phyloP scores from a whole-genome alignment of 805 yeast species.

The Candida coquimbonensis region DNA sequence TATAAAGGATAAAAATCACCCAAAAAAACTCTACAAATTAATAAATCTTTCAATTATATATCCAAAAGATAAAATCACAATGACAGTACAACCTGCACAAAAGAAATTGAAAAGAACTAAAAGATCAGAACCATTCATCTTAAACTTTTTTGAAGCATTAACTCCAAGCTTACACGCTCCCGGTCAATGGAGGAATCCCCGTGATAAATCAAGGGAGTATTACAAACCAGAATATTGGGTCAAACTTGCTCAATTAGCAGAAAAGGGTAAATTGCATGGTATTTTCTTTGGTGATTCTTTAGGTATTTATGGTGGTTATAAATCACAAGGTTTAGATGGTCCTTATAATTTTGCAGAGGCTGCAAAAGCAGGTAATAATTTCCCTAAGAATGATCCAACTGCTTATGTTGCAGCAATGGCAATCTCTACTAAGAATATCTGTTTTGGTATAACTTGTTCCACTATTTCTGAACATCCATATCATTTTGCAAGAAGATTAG shows the following conservation, averaged over 20 bases:
- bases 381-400: slow-evolving; percentile 22
- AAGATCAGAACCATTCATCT: slow-evolving; percentile 7
- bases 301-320: slow-evolving; percentile 32
- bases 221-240: slow-evolving; percentile 28
- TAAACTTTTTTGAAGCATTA: slow-evolving; percentile 10
- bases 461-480: slow-evolving; percentile 37
- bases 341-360: slow-evolving; percentile 28
- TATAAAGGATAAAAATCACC: too few relatives aligned
- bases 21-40: too few relatives aligned
- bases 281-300: slow-evolving; percentile 32
- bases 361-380: slow-evolving; percentile 7
- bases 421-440: slow-evolving; percentile 31
- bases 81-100: background rate
- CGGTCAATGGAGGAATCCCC: slow-evolving; percentile 9
- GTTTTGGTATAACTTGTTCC: slow-evolving; percentile 35
- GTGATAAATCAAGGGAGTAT: slow-evolving; percentile 9
- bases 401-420: slow-evolving; percentile 31
- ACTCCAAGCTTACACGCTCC: slow-evolving; percentile 10
- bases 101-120: background rate
- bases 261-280: slow-evolving; percentile 30
- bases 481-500: slow-evolving; percentile 33
- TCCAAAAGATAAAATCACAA: background rate
- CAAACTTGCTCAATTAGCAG: slow-evolving; percentile 28
- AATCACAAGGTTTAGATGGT: slow-evolving; percentile 21
- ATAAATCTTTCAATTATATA: too few relatives aligned